Conservation (phyloP, 164 flowering plant genomes). For the Dillenia suffruticosa region DNA sequence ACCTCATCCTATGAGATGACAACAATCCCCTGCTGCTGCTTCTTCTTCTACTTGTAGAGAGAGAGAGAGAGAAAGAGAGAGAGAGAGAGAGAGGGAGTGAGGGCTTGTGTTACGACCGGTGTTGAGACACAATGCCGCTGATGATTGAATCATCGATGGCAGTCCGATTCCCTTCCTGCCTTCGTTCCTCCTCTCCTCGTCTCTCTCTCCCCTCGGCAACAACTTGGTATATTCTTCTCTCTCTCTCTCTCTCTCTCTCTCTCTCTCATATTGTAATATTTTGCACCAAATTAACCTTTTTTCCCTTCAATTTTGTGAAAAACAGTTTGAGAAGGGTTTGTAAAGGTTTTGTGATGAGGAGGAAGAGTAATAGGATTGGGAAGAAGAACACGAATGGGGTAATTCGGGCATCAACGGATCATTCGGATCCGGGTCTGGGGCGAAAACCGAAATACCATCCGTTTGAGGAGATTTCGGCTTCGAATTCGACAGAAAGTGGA, state of each 20-base stretch:
- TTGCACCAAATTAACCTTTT: neutral
- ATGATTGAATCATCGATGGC: conserved; percentile 46
- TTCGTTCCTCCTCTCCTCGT: conserved; percentile 12
- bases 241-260: neutral
- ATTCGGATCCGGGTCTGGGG: conserved; percentile 37
- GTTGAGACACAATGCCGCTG: conserved; percentile 9
- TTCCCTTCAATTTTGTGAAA: conserved; percentile 8
- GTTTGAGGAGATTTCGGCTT: conserved; percentile 56
- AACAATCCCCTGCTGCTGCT: no score
- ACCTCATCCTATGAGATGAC: no score
- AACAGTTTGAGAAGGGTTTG: conserved; percentile 4
- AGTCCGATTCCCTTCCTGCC: conserved; percentile 37
- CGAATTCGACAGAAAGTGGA: conserved; percentile 18
- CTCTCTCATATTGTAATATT: neutral
- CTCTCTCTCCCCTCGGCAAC: neutral
- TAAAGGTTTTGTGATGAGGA: no score
- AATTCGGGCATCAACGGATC: conserved; percentile 37
- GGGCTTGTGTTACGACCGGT: no score
- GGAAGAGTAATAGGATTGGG: no score
- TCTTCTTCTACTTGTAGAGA: no score
- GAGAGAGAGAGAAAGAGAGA: no score
- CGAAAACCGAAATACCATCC: conserved; percentile 63
- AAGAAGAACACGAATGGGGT: no score
- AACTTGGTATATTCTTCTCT: neutral
- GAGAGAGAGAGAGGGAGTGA: no score